Conservation (phyloP, 1,284 basidiomycete genomes). For the Ganoderma lucidum region DNA sequence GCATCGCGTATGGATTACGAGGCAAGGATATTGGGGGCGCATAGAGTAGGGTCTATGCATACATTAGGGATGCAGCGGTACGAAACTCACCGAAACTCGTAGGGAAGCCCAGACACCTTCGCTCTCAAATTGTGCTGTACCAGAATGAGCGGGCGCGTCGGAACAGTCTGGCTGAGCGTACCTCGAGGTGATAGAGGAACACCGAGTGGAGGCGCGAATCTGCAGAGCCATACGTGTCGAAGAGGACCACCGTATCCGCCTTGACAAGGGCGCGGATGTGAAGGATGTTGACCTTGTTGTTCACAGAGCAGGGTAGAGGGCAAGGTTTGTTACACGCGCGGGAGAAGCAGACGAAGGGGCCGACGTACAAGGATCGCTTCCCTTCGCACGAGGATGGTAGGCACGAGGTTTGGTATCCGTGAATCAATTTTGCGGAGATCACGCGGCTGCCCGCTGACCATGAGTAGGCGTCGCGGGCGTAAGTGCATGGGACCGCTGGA, state of each 20-base stretch:
- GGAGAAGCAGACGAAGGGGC: conserved; percentile 13
- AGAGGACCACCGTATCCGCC: conserved; percentile 90
- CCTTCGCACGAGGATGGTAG: conserved; percentile 90
- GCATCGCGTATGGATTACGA: neutral
- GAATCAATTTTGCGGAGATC: conserved; percentile 98
- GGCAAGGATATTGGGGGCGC: neutral
- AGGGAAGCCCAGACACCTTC: conserved; percentile 73
- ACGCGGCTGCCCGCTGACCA: conserved; percentile 71
- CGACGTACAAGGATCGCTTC: conserved; percentile 83
- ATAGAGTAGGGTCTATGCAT: neutral
- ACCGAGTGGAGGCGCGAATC: conserved; percentile 87
- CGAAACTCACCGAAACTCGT: conserved; percentile 84
- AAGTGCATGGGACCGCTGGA: conserved; percentile 10
- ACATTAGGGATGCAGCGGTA: conserved; percentile 3
- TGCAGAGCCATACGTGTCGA: conserved; percentile 88
- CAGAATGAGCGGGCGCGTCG: neutral
- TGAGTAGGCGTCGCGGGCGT: conserved; percentile 22
- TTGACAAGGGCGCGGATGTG: conserved; percentile 96
- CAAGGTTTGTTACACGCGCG: neutral
- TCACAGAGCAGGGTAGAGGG: conserved; percentile 19
- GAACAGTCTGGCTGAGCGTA: conserved; percentile 37
- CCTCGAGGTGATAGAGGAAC: conserved; percentile 90
- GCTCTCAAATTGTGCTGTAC: conserved; percentile 81
- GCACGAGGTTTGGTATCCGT: conserved; percentile 92
- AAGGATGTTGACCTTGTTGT: conserved; percentile 83